A percentile compares a stretch with the other conserved stretches of the same genome.
phyloP scores from a whole-genome alignment of 75 land plant genomes.

The Chamaecyparis obtusa region DNA sequence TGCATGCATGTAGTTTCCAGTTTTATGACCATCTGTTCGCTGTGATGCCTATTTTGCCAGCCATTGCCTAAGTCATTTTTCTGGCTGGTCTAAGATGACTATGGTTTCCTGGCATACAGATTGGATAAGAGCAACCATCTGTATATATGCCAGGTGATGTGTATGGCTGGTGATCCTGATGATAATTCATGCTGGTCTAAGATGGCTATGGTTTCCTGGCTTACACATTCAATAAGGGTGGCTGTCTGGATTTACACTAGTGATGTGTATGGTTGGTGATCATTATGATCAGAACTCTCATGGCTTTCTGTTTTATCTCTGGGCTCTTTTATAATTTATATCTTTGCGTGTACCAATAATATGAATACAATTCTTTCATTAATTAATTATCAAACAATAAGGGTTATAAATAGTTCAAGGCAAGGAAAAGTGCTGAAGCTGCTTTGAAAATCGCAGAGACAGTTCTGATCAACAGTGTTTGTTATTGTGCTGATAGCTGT shows the following conservation, averaged over 20 bases:
- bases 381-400: background rate
- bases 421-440: background rate
- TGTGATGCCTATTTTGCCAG: background rate
- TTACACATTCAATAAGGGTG: background rate
- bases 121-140: background rate
- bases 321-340: background rate
- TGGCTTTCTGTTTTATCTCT: background rate
- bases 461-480: background rate
- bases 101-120: background rate
- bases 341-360: background rate
- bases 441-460: background rate
- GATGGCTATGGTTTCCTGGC: background rate
- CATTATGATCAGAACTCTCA: background rate
- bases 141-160: background rate
- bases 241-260: background rate
- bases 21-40: background rate
- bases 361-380: background rate
- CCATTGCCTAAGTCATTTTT: background rate
- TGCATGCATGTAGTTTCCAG: background rate
- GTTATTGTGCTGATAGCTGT: background rate
- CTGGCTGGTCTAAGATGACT: background rate
- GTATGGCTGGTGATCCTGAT: background rate
- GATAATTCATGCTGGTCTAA: background rate
- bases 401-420: background rate
- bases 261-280: background rate